Percentiles rank a stretch among this genome's conserved stretches.
Evolutionary conservation across 345 rosid species (phyloP).

Genomic region (Heritiera fomes): DNA sequence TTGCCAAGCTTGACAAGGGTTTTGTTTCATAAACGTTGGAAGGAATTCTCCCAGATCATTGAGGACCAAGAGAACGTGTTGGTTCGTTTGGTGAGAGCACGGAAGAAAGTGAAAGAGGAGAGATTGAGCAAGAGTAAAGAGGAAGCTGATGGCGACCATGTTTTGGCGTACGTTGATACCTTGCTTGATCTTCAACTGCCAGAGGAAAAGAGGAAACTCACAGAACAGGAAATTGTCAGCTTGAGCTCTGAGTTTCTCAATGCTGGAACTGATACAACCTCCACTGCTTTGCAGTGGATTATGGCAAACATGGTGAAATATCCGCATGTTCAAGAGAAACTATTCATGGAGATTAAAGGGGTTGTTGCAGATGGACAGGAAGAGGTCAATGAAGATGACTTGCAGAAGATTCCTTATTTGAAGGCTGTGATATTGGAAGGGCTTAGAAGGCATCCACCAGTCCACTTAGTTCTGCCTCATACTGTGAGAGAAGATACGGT

Average conservation of each 20-base stretch:
- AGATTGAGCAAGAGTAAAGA: background rate
- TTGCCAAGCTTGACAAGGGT: background rate
- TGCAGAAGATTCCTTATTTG: constrained; percentile 31
- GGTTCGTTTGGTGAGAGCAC: background rate
- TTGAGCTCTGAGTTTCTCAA: constrained; percentile 19
- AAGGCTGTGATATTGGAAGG: constrained; percentile 36
- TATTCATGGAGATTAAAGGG: constrained; percentile 25
- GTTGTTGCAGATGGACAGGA: constrained; percentile 19
- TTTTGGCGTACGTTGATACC: background rate
- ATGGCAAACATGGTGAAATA: constrained; percentile 43
- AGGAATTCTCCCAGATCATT: background rate
- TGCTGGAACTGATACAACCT: constrained; percentile 33
- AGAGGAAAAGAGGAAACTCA: constrained; percentile 34
- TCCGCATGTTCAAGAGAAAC: constrained; percentile 23
- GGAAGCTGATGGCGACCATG: background rate
- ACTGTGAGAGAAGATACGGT: constrained; percentile 31
- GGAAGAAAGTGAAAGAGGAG: constrained; percentile 1
- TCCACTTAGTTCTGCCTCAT: constrained; percentile 31
- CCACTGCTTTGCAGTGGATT: constrained; percentile 39
- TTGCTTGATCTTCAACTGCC: constrained; percentile 3
- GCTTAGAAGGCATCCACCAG: constrained; percentile 36
- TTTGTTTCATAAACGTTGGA: background rate
- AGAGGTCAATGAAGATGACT: constrained; percentile 30
- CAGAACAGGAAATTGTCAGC: constrained; percentile 20
- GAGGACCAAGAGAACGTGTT: background rate